Evolutionary conservation across 1,139 yeast species (phyloP), one percentile per base, ranked within the genome.

Genomic region (Scheffersomyces segobiensis): DNA sequence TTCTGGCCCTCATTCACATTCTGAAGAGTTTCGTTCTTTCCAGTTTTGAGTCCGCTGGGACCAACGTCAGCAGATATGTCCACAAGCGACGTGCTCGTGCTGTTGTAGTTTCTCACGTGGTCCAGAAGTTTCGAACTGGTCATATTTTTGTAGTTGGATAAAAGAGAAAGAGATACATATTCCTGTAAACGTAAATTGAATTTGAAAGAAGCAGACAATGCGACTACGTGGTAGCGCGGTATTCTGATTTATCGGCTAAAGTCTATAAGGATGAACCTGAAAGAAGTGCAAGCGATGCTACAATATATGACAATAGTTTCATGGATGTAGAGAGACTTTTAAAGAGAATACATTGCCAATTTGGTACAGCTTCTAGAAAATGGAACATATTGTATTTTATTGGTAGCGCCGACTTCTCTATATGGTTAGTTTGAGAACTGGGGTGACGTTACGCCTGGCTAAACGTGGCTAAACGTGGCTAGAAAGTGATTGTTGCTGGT

Each of bases 21-120:
- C 42, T 32, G 42, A 14, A 32, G 42, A 32, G 14, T 5, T 32
- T 10, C 17, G 12, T 17, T 32, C 3, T 32, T 32, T 32, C 42
- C 42, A 32, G 42, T 32, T 32, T 32, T 32, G 14, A 32, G 5
- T 12, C 42, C 42, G 42, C 42, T 32, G 42, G 42, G 17, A 17
- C 42, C 42, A 6, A 48, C 50, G 18, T 48, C 42, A 46, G 50
- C n/a, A 22, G 42, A 19, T n/a, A 52, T 52, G 24, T 54, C 53
- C 14, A 50, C 46, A 12, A 54, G 53, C n/a, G 49, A 39, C 47
- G 46, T 48, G 20, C 56, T 54, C 42, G 56, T 46, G 50, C 46
- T 54, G 52, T 42, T 39, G 46, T 50, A 46, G 50, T 46, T 49
- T 22, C 56, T 50, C 26, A 54, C 56, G 50, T 48, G 50, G 50